Conservation (phyloP, 352 stramenopile species). For the Globisporangium nunn region DNA sequence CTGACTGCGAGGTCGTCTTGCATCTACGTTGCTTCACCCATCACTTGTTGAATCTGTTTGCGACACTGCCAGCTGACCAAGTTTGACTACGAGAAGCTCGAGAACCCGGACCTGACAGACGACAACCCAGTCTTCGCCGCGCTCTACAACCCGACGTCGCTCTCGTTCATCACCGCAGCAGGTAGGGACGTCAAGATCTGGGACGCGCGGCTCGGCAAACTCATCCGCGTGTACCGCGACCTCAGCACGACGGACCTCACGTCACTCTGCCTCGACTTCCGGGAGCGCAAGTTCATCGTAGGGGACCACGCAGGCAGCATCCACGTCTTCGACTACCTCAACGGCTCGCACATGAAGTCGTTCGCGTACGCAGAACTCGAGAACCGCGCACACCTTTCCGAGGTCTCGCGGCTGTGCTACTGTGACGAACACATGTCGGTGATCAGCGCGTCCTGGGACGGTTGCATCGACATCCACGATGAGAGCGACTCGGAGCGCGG, state of each 20-base stretch:
- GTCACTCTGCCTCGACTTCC: constrained; percentile 70
- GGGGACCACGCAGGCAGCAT: constrained; percentile 76
- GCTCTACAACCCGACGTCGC: constrained; percentile 82
- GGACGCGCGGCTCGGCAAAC: constrained; percentile 76
- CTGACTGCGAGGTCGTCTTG: no score
- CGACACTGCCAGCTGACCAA: constrained; percentile 33
- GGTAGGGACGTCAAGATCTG: constrained; percentile 83
- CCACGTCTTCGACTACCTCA: constrained; percentile 85
- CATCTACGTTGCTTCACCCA: no score
- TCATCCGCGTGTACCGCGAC: constrained; percentile 70
- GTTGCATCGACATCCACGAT: constrained; percentile 77
- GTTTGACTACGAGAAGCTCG: constrained; percentile 86
- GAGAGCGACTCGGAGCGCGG: constrained; percentile 77
- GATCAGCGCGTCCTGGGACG: constrained; percentile 78
- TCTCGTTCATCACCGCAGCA: constrained; percentile 82
- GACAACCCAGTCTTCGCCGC: constrained; percentile 73
- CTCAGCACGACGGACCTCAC: constrained; percentile 72
- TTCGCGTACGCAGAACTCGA: constrained; percentile 64
- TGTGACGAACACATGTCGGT: constrained; percentile 82
- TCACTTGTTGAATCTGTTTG: no score
- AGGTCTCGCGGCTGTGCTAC: constrained; percentile 78
- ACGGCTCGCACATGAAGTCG: constrained; percentile 83
- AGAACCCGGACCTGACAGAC: constrained; percentile 82
- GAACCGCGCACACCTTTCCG: constrained; percentile 56
- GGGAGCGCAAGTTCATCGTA: constrained; percentile 83